phyloP scores from a whole-genome alignment of 1,284 basidiomycete species.

The Leucoagaricus sp. region DNA sequence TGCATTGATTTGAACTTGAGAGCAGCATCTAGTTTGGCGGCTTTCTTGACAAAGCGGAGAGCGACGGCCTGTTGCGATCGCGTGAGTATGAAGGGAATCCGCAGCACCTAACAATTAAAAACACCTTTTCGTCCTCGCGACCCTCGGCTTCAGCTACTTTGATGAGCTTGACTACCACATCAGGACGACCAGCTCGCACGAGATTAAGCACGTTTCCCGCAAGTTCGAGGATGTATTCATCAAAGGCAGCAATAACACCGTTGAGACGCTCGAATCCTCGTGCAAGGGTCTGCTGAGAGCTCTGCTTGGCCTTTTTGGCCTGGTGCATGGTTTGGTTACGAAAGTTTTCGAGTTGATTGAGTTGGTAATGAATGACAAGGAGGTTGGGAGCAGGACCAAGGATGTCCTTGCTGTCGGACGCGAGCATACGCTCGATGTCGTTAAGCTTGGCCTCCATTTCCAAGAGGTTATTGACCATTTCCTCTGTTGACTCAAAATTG shows the following conservation, averaged over 20 bases:
- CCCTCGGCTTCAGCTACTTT: slow-evolving; percentile 96
- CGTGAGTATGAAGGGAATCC: slow-evolving; percentile 2
- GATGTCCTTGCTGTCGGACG: slow-evolving; percentile 71
- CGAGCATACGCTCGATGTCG: slow-evolving; percentile 78
- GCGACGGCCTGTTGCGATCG: slow-evolving; percentile 71
- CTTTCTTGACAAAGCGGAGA: slow-evolving; percentile 92
- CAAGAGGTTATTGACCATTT: slow-evolving; percentile 91
- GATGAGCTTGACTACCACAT: slow-evolving; percentile 87
- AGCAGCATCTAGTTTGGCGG: slow-evolving; percentile 85
- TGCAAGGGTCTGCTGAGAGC: slow-evolving; percentile 67
- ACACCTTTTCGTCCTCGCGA: slow-evolving; percentile 91
- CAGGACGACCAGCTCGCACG: slow-evolving; percentile 76
- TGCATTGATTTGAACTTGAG: slow-evolving; percentile 91
- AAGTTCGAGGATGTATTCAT: slow-evolving; percentile 83
- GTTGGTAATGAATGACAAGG: slow-evolving; percentile 87
- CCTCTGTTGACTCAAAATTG: slow-evolving; percentile 93
- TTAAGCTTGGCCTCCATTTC: slow-evolving; percentile 89
- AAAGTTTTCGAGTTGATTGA: slow-evolving; percentile 90
- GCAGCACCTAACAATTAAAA: slow-evolving; percentile 14
- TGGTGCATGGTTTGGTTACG: slow-evolving; percentile 92
- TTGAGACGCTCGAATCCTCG: slow-evolving; percentile 91
- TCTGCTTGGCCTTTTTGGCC: slow-evolving; percentile 81
- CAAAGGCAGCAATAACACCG: slow-evolving; percentile 80
- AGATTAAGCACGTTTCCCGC: slow-evolving; percentile 81
- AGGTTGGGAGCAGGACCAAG: slow-evolving; percentile 87